Conservation (phyloP, 148 eudicot genomes). For the Diospyros kaki region DNA sequence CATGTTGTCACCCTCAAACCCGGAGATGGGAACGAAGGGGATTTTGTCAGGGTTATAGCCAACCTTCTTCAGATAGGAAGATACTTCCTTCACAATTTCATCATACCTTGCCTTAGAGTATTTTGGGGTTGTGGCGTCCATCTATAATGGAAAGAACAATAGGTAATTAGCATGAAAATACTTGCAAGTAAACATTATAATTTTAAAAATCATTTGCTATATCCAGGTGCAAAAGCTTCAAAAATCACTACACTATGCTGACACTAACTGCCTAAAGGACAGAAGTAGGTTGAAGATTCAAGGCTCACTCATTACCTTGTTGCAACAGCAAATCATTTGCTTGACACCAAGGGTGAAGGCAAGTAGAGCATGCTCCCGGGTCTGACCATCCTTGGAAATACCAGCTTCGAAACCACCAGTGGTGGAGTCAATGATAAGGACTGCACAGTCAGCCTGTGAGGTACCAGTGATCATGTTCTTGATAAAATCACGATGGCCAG, state of each 20-base stretch:
- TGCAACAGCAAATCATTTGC: constrained; percentile 44
- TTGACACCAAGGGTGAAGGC: constrained; percentile 45
- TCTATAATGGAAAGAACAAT: constrained; percentile 13
- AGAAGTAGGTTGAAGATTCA: too few relatives aligned
- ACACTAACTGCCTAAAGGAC: too few relatives aligned
- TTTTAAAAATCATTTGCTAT: not conserved
- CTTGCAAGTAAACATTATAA: not conserved
- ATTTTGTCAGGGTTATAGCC: constrained; percentile 27
- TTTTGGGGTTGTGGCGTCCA: constrained; percentile 44
- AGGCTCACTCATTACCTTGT: constrained; percentile 21
- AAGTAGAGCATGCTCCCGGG: constrained; percentile 43
- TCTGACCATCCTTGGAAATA: constrained; percentile 48
- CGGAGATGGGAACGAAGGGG: constrained; percentile 24
- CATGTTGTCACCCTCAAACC: constrained; percentile 32
- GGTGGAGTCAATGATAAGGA: constrained; percentile 39
- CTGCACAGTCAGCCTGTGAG: constrained; percentile 42
- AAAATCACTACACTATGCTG: too few relatives aligned
- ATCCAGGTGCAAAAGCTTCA: too few relatives aligned
- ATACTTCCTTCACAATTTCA: constrained; percentile 39
- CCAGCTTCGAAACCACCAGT: constrained; percentile 47
- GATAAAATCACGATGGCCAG: constrained; percentile 38
- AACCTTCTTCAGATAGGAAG: constrained; percentile 33
- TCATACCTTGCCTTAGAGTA: constrained; percentile 37
- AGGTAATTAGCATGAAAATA: not conserved
- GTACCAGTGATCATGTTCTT: constrained; percentile 44